Conservation (phyloP, 257 asterid genomes). For the Nicotiana undulata region DNA sequence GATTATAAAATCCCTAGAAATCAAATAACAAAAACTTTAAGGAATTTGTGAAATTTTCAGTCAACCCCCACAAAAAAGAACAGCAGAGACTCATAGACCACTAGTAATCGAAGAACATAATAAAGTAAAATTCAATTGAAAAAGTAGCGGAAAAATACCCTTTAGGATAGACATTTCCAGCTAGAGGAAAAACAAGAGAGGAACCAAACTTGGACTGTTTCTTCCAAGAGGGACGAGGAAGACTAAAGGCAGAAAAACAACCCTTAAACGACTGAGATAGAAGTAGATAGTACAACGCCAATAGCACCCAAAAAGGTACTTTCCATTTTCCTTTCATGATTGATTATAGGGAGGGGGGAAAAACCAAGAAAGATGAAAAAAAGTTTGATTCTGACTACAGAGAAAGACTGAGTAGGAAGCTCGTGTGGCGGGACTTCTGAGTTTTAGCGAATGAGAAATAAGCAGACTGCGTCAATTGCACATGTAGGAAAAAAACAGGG, state of each 20-base stretch:
- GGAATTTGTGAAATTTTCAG: neutral
- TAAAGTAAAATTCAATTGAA: neutral
- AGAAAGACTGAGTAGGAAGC: too few species aligned
- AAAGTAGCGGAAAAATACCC: constrained; percentile 35
- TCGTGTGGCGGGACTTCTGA: too few species aligned
- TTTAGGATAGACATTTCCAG: constrained; percentile 80
- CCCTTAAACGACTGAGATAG: neutral
- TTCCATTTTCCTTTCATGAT: neutral
- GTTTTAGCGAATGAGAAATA: too few species aligned
- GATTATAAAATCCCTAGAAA: too few species aligned
- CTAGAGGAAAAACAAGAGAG: constrained; percentile 63
- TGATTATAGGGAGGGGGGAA: neutral
- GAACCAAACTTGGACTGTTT: constrained; percentile 20
- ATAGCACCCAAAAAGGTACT: neutral
- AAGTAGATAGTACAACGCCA: neutral
- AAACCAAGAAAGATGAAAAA: neutral
- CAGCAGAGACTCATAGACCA: neutral
- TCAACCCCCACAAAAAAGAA: neutral
- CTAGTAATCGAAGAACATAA: neutral
- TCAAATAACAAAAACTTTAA: neutral
- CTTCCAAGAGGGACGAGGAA: neutral
- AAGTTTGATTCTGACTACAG: neutral
- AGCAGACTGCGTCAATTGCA: too few species aligned
- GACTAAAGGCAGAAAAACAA: neutral
- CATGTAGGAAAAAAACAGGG: too few species aligned